Evolutionary conservation across 495 filamentous ascomycete species (phyloP).

Genomic region (Glarea lozoyensis): DNA sequence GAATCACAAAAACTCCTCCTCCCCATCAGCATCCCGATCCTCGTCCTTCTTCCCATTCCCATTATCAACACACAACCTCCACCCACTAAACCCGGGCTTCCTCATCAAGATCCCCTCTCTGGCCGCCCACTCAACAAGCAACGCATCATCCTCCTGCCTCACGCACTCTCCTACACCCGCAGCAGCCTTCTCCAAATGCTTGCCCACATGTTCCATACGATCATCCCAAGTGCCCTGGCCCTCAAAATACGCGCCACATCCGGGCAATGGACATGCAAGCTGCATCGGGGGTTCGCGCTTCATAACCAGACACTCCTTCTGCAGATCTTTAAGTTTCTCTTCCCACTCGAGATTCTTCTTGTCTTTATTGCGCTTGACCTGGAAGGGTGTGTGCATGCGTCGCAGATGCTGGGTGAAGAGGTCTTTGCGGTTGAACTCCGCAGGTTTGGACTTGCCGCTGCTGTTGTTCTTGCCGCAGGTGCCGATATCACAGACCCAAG

Average conservation of each 20-base stretch:
- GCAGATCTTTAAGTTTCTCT: constrained; percentile 36
- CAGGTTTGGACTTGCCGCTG: not conserved
- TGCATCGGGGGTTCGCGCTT: constrained; percentile 52
- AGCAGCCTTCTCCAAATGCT: constrained; percentile 58
- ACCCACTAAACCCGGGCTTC: not conserved
- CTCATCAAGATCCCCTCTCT: constrained; percentile 15
- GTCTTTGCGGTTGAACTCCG: constrained; percentile 79
- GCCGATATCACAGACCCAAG: constrained; percentile 72
- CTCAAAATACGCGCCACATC: constrained; percentile 50
- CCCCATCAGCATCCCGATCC: constrained; percentile 12
- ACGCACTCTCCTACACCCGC: not conserved
- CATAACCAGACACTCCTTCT: constrained; percentile 46
- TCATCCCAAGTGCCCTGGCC: constrained; percentile 66
- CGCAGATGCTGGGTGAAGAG: constrained; percentile 89
- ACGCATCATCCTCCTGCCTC: constrained; percentile 12
- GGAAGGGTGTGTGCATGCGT: constrained; percentile 72
- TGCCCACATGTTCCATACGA: constrained; percentile 85
- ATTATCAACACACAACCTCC: constrained; percentile 2
- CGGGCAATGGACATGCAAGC: constrained; percentile 54
- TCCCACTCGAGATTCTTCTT: constrained; percentile 17
- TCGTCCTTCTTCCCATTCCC: not conserved
- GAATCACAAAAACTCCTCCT: too few species aligned
- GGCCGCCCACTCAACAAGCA: constrained; percentile 18
- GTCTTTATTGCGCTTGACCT: constrained; percentile 29
- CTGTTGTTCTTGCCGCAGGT: constrained; percentile 36